Evolutionary conservation across 2,329 filamentous ascomycete species (phyloP), one percentile per base, ranked within the genome.

Genomic region (Fusarium sp.): DNA sequence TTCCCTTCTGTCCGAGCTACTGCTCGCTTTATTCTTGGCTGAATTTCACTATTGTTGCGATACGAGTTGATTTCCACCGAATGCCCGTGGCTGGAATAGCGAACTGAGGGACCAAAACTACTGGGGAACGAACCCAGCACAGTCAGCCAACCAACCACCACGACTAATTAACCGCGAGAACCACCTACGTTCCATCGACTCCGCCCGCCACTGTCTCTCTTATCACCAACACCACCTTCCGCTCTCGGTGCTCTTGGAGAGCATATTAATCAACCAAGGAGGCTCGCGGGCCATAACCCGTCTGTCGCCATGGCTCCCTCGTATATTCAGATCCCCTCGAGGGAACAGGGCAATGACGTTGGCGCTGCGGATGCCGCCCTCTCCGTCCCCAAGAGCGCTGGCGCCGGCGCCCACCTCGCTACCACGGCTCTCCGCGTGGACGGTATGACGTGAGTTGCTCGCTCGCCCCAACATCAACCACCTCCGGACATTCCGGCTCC

Each of bases 341-440:
- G 81, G 82, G 86, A 84, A 52, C 69, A 81, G 80, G 85, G 84
- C 52, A 70, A 77, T 43, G 75, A 74, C 57, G 81, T 66, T 22
- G 56, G 54, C n/a, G 43, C 22, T 32, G 35, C 54, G 40, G 63
- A 66, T 56, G 65, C 69, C 57, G 66, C 68, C 47, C 70, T 69
- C 65, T 68, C 79, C 54, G 71, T 75, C 17, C 72, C 80, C 14
- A 78, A 62, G 35, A 87, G 88, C 45, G 63, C 72, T 17, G 66
- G 72, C 63, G 67, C 70, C n/a, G 72, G 72, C 38, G 85, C 88
- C 69, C 91, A 92, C 81, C 93, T 97, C 91, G 94, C 94, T 43
- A 97, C 94, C 14, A 98, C 97, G 35, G 98, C 95, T 22, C 85
- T 99, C 70, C 94, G 93, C 79, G 93, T 99, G 45, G 95, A 93